phyloP scores from a whole-genome alignment of 2,329 filamentous ascomycete genomes.

The Aspergillus terreus region DNA sequence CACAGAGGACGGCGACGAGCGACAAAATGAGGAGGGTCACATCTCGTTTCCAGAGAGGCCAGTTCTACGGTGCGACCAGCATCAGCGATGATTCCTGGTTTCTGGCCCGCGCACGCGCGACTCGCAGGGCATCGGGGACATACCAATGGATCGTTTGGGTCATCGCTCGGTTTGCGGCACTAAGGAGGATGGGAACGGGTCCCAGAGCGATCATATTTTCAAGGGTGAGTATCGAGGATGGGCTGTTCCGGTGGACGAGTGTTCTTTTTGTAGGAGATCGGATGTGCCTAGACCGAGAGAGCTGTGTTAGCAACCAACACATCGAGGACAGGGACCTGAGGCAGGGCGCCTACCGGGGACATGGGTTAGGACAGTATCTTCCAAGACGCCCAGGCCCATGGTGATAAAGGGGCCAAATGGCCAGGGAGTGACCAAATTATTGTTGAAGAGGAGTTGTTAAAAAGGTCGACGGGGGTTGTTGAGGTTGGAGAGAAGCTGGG shows the following conservation, averaged over 20 bases:
- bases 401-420: conserved; percentile 1
- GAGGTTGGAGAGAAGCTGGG: too few relatives aligned
- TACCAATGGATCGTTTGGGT: conserved; percentile 83
- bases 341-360: conserved; percentile 63
- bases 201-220: conserved; percentile 72
- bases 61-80: conserved; percentile 54
- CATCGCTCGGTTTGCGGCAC: conserved; percentile 85
- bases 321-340: too few relatives aligned
- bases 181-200: conserved; percentile 70
- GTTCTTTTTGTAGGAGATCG: conserved; percentile 61
- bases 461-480: too few relatives aligned
- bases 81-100: not conserved
- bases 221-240: conserved; percentile 45
- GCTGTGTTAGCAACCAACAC: not conserved
- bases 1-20: conserved; percentile 75
- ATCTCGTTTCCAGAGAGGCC: conserved; percentile 84
- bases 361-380: conserved; percentile 62
- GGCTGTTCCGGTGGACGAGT: conserved; percentile 31
- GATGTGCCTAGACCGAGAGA: conserved; percentile 33
- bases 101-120: too few relatives aligned
- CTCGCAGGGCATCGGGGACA: conserved; percentile 1
- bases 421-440: not conserved
- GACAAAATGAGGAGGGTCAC: conserved; percentile 75
- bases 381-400: conserved; percentile 72
- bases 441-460: not conserved